A percentile compares a stretch with the other conserved stretches of the same genome.
Evolutionary conservation across 2,329 filamentous ascomycete species (phyloP).

Genomic region (Claviceps sp.): DNA sequence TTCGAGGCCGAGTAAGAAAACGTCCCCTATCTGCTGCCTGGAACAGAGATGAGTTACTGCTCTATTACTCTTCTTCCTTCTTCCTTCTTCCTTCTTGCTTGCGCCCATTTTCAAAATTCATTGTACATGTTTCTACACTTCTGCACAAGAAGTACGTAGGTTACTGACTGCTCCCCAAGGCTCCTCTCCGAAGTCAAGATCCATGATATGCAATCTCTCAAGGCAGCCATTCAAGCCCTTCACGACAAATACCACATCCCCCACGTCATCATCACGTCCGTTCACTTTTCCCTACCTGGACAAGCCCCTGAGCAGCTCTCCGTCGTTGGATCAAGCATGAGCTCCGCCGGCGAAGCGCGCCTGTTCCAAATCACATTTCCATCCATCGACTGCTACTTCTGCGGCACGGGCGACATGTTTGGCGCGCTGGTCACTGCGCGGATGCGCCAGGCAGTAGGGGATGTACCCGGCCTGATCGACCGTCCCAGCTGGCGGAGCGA

Average conservation of each 20-base stretch:
- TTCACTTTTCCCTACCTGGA: slow-evolving; percentile 49
- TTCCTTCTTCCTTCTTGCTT: neutral
- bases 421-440: slow-evolving; percentile 79
- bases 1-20: slow-evolving; percentile 80
- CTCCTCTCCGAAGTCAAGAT: slow-evolving; percentile 78
- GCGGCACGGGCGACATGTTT: slow-evolving; percentile 97
- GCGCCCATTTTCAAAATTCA: too few species aligned
- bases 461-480: slow-evolving; percentile 29
- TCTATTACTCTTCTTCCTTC: too few species aligned
- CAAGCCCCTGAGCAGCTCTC: slow-evolving; percentile 42
- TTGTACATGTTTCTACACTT: neutral
- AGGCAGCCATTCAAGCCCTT: slow-evolving; percentile 59
- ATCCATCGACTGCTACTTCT: slow-evolving; percentile 84
- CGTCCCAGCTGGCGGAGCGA: slow-evolving; percentile 60
- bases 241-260: slow-evolving; percentile 67
- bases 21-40: neutral
- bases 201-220: slow-evolving; percentile 57
- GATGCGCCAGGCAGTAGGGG: slow-evolving; percentile 65
- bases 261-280: slow-evolving; percentile 86
- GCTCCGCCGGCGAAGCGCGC: slow-evolving; percentile 50
- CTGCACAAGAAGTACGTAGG: neutral
- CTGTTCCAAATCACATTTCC: slow-evolving; percentile 82
- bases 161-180: slow-evolving; percentile 28
- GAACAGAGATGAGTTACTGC: too few species aligned
- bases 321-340: slow-evolving; percentile 65